Percentiles rank a stretch among this genome's conserved stretches.
Conservation (phyloP, 352 stramenopile genomes). For the Phytophthora cactorum region DNA sequence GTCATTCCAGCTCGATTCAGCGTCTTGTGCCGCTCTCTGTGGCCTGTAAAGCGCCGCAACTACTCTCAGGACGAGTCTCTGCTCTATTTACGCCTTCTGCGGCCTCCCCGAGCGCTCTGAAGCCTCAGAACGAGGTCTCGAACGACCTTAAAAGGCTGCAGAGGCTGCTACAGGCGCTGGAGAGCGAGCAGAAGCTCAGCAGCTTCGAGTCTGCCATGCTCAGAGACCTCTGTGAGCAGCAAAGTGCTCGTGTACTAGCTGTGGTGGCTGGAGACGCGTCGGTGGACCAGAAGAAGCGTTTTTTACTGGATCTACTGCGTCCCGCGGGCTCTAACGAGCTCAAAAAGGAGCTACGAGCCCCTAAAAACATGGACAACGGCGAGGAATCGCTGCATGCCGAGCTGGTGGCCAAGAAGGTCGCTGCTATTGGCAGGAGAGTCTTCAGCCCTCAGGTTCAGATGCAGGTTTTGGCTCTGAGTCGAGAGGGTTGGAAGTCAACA, state of each 20-base stretch:
- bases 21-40: conserved; percentile 68
- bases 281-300: conserved; percentile 56
- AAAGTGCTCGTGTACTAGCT: conserved; percentile 38
- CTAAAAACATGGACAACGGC: conserved; percentile 6
- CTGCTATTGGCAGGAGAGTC: conserved; percentile 55
- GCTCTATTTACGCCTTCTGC: conserved; percentile 16
- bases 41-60: conserved; percentile 53
- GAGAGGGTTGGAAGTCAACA: conserved; percentile 13
- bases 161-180: conserved; percentile 44
- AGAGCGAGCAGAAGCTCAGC: conserved; percentile 47
- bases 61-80: conserved; percentile 44
- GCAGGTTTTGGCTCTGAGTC: conserved; percentile 48
- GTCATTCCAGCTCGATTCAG: conserved; percentile 4
- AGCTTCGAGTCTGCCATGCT: conserved; percentile 57
- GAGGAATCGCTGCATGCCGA: conserved; percentile 42
- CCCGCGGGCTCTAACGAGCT: not conserved
- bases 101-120: not conserved
- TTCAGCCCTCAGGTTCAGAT: conserved; percentile 65
- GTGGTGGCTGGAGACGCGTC: conserved; percentile 38
- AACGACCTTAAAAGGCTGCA: conserved; percentile 27
- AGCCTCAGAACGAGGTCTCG: not conserved
- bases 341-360: not conserved
- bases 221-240: conserved; percentile 51
- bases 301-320: conserved; percentile 31
- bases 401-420: conserved; percentile 61